These are phyloP conservation scores for Hericium coralloides DNA, from an alignment of 768 basidiomycete species.

Conservation along the genomic window DNA sequence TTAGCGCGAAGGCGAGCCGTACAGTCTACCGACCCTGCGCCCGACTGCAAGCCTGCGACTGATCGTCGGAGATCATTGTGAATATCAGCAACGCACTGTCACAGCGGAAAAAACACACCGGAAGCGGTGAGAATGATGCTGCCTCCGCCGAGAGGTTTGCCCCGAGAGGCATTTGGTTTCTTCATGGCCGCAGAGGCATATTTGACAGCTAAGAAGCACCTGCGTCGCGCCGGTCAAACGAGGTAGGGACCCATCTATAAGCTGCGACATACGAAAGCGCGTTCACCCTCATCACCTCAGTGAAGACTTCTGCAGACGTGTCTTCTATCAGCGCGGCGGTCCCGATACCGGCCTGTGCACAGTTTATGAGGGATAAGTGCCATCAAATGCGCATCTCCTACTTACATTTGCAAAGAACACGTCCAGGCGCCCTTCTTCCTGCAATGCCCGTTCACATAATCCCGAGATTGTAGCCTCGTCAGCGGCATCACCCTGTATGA, in stretches of 20 bases:
- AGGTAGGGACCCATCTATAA: no score
- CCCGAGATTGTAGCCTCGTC: slow-evolving; percentile 59
- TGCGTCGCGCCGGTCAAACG: slow-evolving; percentile 19
- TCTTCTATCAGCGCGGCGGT: slow-evolving; percentile 36
- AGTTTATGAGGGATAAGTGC: no score
- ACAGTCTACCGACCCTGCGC: slow-evolving; percentile 80
- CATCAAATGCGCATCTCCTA: slow-evolving; percentile 24
- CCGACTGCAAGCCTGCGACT: slow-evolving; percentile 81
- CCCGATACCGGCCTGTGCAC: slow-evolving; percentile 56
- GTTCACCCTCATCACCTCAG: slow-evolving; percentile 74
- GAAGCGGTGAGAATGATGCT: slow-evolving; percentile 88
- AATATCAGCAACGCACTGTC: not conserved
- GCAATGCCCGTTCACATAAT: slow-evolving; percentile 62
- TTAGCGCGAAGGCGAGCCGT: slow-evolving; percentile 20
- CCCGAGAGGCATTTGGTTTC: slow-evolving; percentile 50
- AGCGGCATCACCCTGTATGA: slow-evolving; percentile 74
- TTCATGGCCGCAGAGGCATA: slow-evolving; percentile 79
- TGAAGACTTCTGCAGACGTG: slow-evolving; percentile 57
- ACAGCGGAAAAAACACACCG: slow-evolving; percentile 31
- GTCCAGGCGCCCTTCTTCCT: slow-evolving; percentile 81
- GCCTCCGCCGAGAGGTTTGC: slow-evolving; percentile 63
- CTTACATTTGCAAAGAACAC: slow-evolving; percentile 97
- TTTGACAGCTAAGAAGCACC: slow-evolving; percentile 86
- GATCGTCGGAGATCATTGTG: not conserved
- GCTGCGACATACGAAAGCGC: slow-evolving; percentile 37